Evolutionary conservation across 805 yeast genomes (phyloP), one percentile per base, ranked within the genome.

Genomic region (Sugiyamaella floridensis): DNA sequence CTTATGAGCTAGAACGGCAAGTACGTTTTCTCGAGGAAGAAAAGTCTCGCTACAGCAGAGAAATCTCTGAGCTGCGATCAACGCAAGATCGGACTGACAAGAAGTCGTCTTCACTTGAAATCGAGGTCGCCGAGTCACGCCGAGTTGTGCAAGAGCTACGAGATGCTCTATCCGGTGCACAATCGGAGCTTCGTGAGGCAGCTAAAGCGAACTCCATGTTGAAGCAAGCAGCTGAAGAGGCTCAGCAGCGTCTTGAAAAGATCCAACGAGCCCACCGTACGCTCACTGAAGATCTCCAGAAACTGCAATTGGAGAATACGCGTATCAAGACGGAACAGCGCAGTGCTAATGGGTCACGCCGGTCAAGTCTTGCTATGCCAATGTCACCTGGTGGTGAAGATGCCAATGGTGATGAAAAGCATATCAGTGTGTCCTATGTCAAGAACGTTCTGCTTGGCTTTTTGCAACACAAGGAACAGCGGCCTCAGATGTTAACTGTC

Each of bases 361-460:
- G 55, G 18, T 46, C 53, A 11, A 52, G 56, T 12, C 34, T 50
- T 10, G 51, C 54, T 5, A 32, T 32, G 37, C 37, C 37, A 3
- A 14, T 10, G n/a, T 4, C 9, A 11, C 37, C 37, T 48, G 51
- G 11, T 22, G 43, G 19, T 14, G 34, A 19, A 40, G 19, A 49
- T 32, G n/a, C 43, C 18, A 37, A 12, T 32, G 44, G 37, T 7
- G 44, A 22, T 29, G 43, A 22, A 54, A 45, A 62, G 20, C 64
- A 64, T 15, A 76, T 74, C 46, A 85, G 81, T 60, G 74, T 84
- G 18, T 87, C 95, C 11, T 92, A 92, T 65, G 76, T 89, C 49
- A 87, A 86, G 66, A 93, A 93, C 64, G 97, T 92, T 2, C 68
- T 92, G n/a, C 71, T 92, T 1, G 97, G 97, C 1, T 93, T 86